phyloP scores from a whole-genome alignment of 2,329 filamentous ascomycete species.

The Diaporthe citriasiana region DNA sequence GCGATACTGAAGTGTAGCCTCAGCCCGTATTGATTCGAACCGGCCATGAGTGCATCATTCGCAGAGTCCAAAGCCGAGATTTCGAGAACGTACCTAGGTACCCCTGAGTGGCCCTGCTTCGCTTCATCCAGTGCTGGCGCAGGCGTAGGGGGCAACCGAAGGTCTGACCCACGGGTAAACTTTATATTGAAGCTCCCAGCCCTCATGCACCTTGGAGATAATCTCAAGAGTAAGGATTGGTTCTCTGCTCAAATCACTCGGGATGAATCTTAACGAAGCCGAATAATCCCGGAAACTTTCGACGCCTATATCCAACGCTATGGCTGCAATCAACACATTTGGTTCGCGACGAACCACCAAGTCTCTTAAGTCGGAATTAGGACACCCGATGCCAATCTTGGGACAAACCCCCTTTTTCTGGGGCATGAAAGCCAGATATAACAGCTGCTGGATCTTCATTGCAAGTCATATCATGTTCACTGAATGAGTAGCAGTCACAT shows the following conservation, averaged over 20 bases:
- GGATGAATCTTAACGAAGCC: conserved; percentile 2
- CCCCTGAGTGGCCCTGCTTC: no score
- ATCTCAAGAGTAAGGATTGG: neutral
- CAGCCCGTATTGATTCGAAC: neutral
- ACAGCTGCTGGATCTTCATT: neutral
- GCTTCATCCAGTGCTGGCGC: no score
- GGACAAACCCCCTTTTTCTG: neutral
- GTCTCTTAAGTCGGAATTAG: neutral
- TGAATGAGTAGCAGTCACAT: neutral
- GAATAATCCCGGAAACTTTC: neutral
- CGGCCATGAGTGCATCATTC: neutral
- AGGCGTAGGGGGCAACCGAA: no score
- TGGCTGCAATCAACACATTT: neutral
- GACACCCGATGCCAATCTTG: no score
- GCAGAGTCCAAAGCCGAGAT: neutral
- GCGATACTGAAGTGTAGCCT: neutral
- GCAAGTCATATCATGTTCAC: neutral
- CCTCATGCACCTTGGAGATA: neutral
- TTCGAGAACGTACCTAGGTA: neutral
- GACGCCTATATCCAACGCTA: neutral
- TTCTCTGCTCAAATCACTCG: neutral
- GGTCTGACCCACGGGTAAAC: no score
- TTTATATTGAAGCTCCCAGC: conserved; percentile 4
- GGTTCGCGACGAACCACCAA: neutral
- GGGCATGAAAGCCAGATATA: neutral